Evolutionary conservation across 2,329 filamentous ascomycete genomes (phyloP).

Genomic region (Ophiostoma fasciatum): DNA sequence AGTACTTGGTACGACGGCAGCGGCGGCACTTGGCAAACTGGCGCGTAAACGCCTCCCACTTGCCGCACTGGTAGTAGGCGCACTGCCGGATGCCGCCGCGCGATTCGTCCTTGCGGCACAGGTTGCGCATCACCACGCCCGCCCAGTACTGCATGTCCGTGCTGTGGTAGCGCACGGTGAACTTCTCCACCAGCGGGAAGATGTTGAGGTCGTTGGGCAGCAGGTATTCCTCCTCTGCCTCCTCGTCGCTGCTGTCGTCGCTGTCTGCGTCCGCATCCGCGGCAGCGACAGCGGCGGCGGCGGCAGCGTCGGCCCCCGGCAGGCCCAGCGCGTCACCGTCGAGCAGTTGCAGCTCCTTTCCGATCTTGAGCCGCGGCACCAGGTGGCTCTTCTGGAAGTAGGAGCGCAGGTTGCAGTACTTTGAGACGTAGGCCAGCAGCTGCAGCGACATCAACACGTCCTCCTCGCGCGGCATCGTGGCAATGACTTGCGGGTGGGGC

Average conservation of each 20-base stretch:
- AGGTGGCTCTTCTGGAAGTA: constrained; percentile 95
- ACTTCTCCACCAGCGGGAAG: constrained; percentile 95
- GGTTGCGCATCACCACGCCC: constrained; percentile 94
- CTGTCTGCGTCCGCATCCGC: constrained; percentile 15
- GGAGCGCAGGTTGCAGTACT: constrained; percentile 89
- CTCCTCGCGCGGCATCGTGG: constrained; percentile 90
- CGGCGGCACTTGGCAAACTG: constrained; percentile 97
- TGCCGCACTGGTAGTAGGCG: constrained; percentile 94
- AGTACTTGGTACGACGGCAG: constrained; percentile 94
- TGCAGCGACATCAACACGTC: constrained; percentile 97
- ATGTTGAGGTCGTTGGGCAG: constrained; percentile 95
- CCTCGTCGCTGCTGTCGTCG: too few relatives aligned
- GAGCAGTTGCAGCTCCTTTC: constrained; percentile 65
- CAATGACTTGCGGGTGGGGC: constrained; percentile 59
- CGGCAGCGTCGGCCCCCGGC: constrained; percentile 9
- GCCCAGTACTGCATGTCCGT: constrained; percentile 99
- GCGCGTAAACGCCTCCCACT: constrained; percentile 92
- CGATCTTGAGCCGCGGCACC: constrained; percentile 82
- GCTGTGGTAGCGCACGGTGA: constrained; percentile 87
- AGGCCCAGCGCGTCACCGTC: constrained; percentile 57
- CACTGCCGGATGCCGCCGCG: constrained; percentile 91
- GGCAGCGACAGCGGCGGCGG: not conserved
- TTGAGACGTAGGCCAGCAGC: constrained; percentile 91
- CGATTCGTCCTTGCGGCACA: constrained; percentile 94
- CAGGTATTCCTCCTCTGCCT: constrained; percentile 74